Base-by-base conservation (phyloP, 73 alveolate species). In the Uronychia binucleata region DNA sequence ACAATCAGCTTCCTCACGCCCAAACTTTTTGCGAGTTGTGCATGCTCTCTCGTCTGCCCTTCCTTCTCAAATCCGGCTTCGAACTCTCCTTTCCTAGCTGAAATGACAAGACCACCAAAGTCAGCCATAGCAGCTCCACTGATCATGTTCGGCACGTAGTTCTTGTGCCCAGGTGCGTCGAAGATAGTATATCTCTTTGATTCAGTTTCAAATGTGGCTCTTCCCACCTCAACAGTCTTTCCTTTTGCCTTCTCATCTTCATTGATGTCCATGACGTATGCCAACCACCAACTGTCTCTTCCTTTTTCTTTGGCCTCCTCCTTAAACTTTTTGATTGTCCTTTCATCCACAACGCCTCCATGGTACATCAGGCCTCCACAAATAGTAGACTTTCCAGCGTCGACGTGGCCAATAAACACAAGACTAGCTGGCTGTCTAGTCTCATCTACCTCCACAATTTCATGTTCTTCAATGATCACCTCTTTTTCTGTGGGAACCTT, bases 141-240 rank as follows among this genome's bases (percentile, higher is more conserved):
- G 58, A 98, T 97, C 99, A 98, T 96, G 85, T 98, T 98, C n/a
- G 99, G 99, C 59, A 99, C 99, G 83, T 97, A 99, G 84, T 98
- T 98, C 91, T 98, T 94, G 95, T 99, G 99, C 19, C 99, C 99
- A 1, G 99, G 99, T 31, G 99, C 99, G 93, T 99, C 99, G 83
- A 90, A 90, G 77, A 90, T 86, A 0, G 96, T 90, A 79, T 81
- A 86, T 81, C 93, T 90, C 81, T 96, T 95, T 85, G 90, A 94
- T 26, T 90, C 88, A 29, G 99, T 98, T 34, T 95, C 98, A 84
- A 99, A 95, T 82, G 93, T 88, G 8, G 99, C 99, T 92, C 98
- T 95, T 78, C 99, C 99, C 11, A 99, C 98, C 88, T 99, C 99
- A 46, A 99, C 99, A 29, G n/a, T 98, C 90, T 97, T 99, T 74